Percentiles rank a stretch among this genome's conserved stretches.
Evolutionary conservation across 1,139 yeast species (phyloP).

Genomic region (Yamadazyma taylorii): DNA sequence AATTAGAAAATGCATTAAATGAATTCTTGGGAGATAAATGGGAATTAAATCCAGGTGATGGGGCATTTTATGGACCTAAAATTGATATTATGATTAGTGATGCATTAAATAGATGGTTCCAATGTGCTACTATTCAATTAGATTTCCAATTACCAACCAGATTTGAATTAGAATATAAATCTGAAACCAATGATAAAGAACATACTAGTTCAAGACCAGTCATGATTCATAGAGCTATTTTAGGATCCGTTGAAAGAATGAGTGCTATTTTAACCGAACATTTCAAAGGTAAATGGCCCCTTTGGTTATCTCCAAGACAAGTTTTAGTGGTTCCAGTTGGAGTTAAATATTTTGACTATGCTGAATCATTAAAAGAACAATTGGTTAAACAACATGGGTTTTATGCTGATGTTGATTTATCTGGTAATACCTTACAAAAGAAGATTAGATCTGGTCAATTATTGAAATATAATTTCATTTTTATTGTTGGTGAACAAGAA

Average conservation of each 20-base stretch:
- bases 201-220: conserved; percentile 66
- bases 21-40: conserved; percentile 70
- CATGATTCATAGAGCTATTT: conserved; percentile 97
- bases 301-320: conserved; percentile 99
- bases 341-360: conserved; percentile 86
- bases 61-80: conserved; percentile 99
- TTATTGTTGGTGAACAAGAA: conserved; percentile 96
- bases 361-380: conserved; percentile 69
- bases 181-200: conserved; percentile 59
- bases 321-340: conserved; percentile 94
- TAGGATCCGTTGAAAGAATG: conserved; percentile 98
- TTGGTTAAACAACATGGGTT: conserved; percentile 66
- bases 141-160: conserved; percentile 96
- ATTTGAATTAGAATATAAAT: conserved; percentile 84
- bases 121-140: conserved; percentile 96
- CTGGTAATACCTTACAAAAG: conserved; percentile 94
- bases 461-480: conserved; percentile 88
- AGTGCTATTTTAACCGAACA: conserved; percentile 96
- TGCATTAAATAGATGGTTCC: conserved; percentile 92
- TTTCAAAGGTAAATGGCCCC: conserved; percentile 98
- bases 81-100: conserved; percentile 93
- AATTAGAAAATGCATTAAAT: conserved; percentile 72
- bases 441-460: conserved; percentile 95
- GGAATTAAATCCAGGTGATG: conserved; percentile 94
- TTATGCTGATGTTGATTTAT: conserved; percentile 87